Percentiles rank a stretch among this genome's conserved stretches.
These are phyloP conservation scores for Candida tetrigidarum DNA, from an alignment of 1,139 yeast species.

Conservation along the genomic window DNA sequence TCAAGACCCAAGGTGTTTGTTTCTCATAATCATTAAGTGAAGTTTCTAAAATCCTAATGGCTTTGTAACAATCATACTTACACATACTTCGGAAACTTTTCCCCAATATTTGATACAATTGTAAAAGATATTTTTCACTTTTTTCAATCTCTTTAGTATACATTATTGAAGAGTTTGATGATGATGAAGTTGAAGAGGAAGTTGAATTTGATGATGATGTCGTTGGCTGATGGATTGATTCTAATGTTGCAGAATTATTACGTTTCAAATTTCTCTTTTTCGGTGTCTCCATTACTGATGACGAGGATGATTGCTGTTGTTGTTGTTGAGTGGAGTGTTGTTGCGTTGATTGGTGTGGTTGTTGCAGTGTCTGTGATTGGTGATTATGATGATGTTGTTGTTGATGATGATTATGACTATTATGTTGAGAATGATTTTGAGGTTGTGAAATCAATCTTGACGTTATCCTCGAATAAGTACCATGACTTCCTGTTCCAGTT, in stretches of 20 bases:
- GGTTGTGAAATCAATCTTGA: constrained; percentile 60
- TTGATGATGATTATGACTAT: neutral
- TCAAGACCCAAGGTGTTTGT: constrained; percentile 84
- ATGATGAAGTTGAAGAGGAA: constrained; percentile 9
- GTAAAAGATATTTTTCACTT: constrained; percentile 49
- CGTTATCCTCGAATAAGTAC: constrained; percentile 51
- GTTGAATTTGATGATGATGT: constrained; percentile 7
- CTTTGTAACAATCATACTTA: constrained; percentile 78
- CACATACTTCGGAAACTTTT: constrained; percentile 67
- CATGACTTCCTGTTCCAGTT: constrained; percentile 18
- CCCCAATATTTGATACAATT: constrained; percentile 64
- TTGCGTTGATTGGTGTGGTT: neutral
- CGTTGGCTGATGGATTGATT: constrained; percentile 13
- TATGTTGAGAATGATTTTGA: constrained; percentile 7
- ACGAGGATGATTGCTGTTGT: constrained; percentile 2
- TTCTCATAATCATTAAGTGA: constrained; percentile 65
- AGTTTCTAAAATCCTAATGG: constrained; percentile 64
- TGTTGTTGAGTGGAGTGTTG: neutral
- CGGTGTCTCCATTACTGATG: constrained; percentile 13
- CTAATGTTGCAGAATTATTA: constrained; percentile 28
- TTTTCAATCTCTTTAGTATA: constrained; percentile 39
- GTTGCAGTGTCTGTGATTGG: too few species aligned
- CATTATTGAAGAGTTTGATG: constrained; percentile 15
- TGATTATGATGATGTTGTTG: neutral
- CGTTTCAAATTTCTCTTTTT: constrained; percentile 28